These are phyloP conservation scores for Vigna trinervia DNA, from an alignment of 306 rosid genomes.

Conservation along the genomic window DNA sequence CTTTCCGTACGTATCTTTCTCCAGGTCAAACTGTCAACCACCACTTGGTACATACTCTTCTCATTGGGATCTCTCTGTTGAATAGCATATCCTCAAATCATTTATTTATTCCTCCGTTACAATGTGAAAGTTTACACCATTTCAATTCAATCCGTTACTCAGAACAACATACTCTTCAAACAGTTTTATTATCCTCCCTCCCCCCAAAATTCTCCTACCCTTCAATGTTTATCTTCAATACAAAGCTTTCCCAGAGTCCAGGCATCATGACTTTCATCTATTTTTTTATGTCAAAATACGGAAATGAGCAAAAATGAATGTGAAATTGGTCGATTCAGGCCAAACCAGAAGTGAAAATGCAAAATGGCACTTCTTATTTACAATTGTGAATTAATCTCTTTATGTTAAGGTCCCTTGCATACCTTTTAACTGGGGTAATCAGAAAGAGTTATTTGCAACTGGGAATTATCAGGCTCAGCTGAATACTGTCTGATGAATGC, in stretches of 20 bases:
- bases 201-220: neutral
- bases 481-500: conserved; percentile 72
- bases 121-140: neutral
- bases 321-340: conserved; percentile 20
- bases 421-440: conserved; percentile 64
- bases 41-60: neutral
- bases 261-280: neutral
- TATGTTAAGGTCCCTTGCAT: conserved; percentile 20
- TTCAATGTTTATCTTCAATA: neutral
- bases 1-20: no score
- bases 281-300: neutral
- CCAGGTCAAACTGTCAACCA: no score
- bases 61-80: neutral
- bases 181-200: neutral
- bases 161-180: conserved; percentile 1
- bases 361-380: conserved; percentile 40
- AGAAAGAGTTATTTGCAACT: conserved; percentile 70
- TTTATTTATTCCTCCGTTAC: conserved; percentile 9
- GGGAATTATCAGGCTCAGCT: conserved; percentile 62
- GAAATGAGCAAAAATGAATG: conserved; percentile 26
- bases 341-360: conserved; percentile 32
- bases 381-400: conserved; percentile 38
- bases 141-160: conserved; percentile 7
- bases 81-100: neutral
- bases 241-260: neutral